These are phyloP conservation scores for Fusarium illudens DNA, from an alignment of 2,329 filamentous ascomycete genomes.

Conservation along the genomic window DNA sequence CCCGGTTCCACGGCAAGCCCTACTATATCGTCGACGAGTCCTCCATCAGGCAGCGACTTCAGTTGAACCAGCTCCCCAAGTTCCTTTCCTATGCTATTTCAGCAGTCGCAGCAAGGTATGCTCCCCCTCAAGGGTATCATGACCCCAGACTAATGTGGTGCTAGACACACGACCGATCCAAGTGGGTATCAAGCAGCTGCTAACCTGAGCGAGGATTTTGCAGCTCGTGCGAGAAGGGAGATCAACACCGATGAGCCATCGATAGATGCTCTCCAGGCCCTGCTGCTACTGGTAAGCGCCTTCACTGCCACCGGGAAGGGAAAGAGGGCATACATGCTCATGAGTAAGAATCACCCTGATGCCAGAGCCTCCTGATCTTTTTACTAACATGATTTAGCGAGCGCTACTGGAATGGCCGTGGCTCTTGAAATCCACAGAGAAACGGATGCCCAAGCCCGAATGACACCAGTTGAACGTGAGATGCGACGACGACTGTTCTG, in stretches of 20 bases:
- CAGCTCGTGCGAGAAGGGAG: constrained; percentile 71
- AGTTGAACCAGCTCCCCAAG: constrained; percentile 69
- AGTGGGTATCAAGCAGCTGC: constrained; percentile 73
- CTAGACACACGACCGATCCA: constrained; percentile 72
- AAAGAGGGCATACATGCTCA: constrained; percentile 86
- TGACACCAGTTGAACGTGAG: constrained; percentile 76
- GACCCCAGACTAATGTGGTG: not conserved
- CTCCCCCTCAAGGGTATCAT: not conserved
- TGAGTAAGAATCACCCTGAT: constrained; percentile 62
- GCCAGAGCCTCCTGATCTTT: no score
- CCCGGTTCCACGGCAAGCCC: constrained; percentile 80
- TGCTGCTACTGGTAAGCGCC: constrained; percentile 78
- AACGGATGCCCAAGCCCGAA: constrained; percentile 67
- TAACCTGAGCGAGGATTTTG: constrained; percentile 76
- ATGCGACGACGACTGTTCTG: constrained; percentile 84
- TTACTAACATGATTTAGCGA: constrained; percentile 63
- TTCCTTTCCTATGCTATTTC: constrained; percentile 66
- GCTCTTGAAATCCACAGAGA: constrained; percentile 84
- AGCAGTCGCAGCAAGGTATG: constrained; percentile 69
- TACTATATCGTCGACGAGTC: constrained; percentile 84
- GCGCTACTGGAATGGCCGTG: constrained; percentile 82
- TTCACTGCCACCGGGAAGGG: constrained; percentile 81
- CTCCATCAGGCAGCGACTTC: constrained; percentile 74
- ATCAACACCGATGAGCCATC: constrained; percentile 84
- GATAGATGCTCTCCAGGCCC: constrained; percentile 78